These are phyloP conservation scores for Paulownia fortunei DNA, from an alignment of 257 asterid genomes.

Conservation along the genomic window DNA sequence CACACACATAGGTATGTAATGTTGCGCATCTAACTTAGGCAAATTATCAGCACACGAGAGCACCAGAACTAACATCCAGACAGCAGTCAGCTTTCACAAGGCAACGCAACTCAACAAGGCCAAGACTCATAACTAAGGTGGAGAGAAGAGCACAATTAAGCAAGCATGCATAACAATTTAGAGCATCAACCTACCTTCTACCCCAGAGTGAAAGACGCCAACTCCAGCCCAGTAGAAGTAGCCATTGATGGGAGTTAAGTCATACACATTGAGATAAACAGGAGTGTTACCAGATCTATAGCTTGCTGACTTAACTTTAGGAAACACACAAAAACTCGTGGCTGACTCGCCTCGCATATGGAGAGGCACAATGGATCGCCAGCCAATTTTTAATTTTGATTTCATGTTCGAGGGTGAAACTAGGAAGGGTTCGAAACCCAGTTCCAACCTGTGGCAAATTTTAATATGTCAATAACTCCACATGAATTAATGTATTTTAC, in stretches of 20 bases:
- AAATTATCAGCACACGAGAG: background rate
- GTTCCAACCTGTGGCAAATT: conserved; percentile 49
- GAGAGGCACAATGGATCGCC: conserved; percentile 67
- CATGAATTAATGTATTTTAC: background rate
- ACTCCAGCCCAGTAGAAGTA: conserved; percentile 90
- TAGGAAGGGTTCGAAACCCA: conserved; percentile 38
- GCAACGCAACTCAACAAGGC: background rate
- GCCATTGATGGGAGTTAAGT: conserved; percentile 73
- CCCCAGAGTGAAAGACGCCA: conserved; percentile 91
- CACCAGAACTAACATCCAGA: background rate
- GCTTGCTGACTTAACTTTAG: conserved; percentile 53
- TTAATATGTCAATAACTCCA: conserved; percentile 19
- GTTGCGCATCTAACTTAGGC: background rate
- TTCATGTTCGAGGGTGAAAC: conserved; percentile 58
- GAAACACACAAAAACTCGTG: conserved; percentile 58
- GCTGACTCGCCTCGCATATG: conserved; percentile 50
- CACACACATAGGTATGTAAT: background rate
- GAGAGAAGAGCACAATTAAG: conserved; percentile 16
- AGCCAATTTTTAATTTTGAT: conserved; percentile 43
- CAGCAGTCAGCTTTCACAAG: background rate
- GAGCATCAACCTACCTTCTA: conserved; percentile 64
- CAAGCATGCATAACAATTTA: background rate
- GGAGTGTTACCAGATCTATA: conserved; percentile 53
- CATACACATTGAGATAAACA: conserved; percentile 85
- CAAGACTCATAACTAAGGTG: background rate